Conservation (phyloP, 805 yeast species). For the Starmerella davenportii region DNA sequence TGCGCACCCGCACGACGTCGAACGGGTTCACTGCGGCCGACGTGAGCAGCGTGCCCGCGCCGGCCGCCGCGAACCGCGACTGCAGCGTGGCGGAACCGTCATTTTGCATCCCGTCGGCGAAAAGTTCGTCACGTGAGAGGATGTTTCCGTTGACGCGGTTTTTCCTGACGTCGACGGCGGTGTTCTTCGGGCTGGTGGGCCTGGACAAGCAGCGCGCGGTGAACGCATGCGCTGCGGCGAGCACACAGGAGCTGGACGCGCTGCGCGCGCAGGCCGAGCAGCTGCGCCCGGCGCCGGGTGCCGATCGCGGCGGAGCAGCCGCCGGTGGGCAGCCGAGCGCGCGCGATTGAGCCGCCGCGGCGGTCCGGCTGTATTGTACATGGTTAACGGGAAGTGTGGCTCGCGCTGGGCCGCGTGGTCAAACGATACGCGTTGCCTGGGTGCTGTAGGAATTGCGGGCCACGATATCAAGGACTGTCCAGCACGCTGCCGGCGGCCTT, state of each 20-base stretch:
- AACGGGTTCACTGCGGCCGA: constrained; percentile 28
- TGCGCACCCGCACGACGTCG: constrained; percentile 28
- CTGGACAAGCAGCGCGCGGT: constrained; percentile 7
- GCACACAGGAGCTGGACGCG: constrained; percentile 6
- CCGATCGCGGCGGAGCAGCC: no score
- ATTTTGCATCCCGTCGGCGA: not conserved
- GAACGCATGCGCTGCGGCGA: constrained; percentile 4
- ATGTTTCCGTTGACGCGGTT: constrained; percentile 14
- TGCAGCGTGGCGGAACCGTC: constrained; percentile 1
- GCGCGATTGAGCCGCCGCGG: no score
- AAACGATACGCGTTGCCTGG: no score
- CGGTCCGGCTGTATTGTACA: no score
- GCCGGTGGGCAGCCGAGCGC: no score
- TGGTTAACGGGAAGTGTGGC: no score
- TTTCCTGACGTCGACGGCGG: constrained; percentile 12
- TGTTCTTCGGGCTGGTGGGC: constrained; percentile 17
- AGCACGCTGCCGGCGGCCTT: no score
- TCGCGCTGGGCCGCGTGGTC: no score
- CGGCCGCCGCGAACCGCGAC: constrained; percentile 24
- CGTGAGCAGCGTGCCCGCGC: constrained; percentile 27
- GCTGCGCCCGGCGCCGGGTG: no score
- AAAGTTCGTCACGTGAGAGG: not conserved
- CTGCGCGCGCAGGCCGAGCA: not conserved
- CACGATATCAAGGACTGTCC: no score
- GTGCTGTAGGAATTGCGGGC: no score